A percentile compares a stretch with the other conserved stretches of the same genome.
These are phyloP conservation scores for Cicer judaicum DNA, from an alignment of 306 rosid species.

Conservation along the genomic window DNA sequence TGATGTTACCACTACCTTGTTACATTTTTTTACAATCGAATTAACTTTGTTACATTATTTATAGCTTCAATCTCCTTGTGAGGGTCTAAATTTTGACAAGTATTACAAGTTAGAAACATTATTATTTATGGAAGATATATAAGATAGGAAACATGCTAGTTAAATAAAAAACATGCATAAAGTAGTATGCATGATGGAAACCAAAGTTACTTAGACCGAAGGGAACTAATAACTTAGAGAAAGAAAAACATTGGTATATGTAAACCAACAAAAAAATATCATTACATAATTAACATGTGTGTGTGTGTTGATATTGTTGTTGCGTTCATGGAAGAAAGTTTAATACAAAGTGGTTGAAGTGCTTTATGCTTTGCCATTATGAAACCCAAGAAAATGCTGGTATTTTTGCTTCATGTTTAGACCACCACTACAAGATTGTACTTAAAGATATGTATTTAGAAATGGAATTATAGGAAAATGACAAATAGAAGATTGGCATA, in stretches of 20 bases:
- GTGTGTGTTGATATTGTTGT: constrained; percentile 26
- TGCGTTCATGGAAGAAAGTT: constrained; percentile 52
- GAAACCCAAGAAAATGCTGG: constrained; percentile 36
- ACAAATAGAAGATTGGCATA: too few relatives aligned
- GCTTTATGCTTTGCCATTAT: constrained; percentile 28
- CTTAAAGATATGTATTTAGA: constrained; percentile 51
- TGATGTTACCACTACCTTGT: too few relatives aligned
- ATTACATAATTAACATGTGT: background rate
- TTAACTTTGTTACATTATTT: background rate
- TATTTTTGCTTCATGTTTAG: constrained; percentile 41
- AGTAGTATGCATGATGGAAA: constrained; percentile 39
- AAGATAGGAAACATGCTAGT: constrained; percentile 8
- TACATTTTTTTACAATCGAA: too few relatives aligned
- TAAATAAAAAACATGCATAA: background rate
- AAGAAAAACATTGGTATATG: constrained; percentile 22
- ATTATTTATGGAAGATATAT: constrained; percentile 1
- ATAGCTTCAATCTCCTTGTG: background rate
- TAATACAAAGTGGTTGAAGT: constrained; percentile 40
- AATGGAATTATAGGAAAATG: constrained; percentile 33
- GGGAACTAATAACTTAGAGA: constrained; percentile 44
- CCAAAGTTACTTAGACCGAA: constrained; percentile 52
- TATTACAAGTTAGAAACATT: background rate
- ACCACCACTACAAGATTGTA: constrained; percentile 47
- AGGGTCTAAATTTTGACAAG: too few relatives aligned
- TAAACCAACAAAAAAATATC: constrained; percentile 2